Base-by-base conservation (phyloP, 306 rosid species). In the Elaeagnus macrophylla region DNA sequence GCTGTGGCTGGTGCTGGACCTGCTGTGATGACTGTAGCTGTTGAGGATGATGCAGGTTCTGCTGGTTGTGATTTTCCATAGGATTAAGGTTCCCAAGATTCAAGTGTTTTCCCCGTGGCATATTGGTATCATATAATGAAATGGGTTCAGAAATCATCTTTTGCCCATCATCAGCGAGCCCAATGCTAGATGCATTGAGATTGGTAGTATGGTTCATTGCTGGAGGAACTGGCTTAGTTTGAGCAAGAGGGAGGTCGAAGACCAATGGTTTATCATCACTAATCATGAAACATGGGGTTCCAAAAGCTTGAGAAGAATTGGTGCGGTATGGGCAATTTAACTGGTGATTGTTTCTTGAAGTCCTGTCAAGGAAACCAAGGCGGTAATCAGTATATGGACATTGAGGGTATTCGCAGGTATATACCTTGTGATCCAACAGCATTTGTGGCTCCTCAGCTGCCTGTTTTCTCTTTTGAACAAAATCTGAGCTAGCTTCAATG, bases 341-440 rank as follows among this genome's bases (percentile, higher is more conserved):
- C 40, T 75, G 85, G 67, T 79, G 85, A 58, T 75, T 79, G 71
- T 79, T 72, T 45, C 81, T 68, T 0, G 79, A 44, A 15, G 57
- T 58, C 40, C 69, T 65, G 52, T 79, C 81, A 0, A 50, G 72
- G 63, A 75, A 79, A 18, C 81, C 85, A 2, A 65, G 69, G 15
- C 72, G 69, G 55, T 25, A 15, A 51, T 67, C 70, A 9, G 42
- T 54, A 20, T 72, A 79, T 0, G 74, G 81, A 65, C 85, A 79
- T 32, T 54, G 75, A 1, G 48, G 42, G 46, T 68, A 55, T 36
- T 68, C 81, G 3, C 85, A 79, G 9, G 74, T 72, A 59, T 54
- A 79, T 17, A 75, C 48, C 47, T 69, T 79, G 39, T 41, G 74
- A 55, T 69, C 72, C 54, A 59, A 7, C 35, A 72, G 40, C 37